These are phyloP conservation scores for Schoenoplectus triqueter DNA, from an alignment of 202 grass and related monocot genomes.

Conservation along the genomic window DNA sequence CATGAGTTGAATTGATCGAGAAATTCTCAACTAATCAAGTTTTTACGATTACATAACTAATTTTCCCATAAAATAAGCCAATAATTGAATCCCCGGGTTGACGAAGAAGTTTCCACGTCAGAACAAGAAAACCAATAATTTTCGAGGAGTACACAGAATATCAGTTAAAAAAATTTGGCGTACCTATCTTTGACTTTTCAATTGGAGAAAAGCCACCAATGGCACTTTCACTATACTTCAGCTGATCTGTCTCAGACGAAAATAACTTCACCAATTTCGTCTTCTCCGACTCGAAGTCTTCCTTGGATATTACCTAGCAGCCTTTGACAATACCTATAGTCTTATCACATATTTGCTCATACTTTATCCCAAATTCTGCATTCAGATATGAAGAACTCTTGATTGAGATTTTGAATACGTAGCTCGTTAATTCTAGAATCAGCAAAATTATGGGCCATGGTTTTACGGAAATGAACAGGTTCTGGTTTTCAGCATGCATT, in stretches of 20 bases:
- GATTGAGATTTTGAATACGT: not conserved
- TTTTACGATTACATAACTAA: not conserved
- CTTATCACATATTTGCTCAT: no score
- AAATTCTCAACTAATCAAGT: no score
- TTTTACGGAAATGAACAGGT: not conserved
- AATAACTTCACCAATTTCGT: not conserved
- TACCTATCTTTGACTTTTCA: not conserved
- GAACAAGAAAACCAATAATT: not conserved
- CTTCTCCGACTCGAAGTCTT: not conserved
- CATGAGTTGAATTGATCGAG: no score
- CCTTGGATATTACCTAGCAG: not conserved
- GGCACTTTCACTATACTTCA: not conserved
- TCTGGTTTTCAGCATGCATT: not conserved
- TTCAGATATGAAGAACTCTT: not conserved
- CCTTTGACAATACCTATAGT: not conserved
- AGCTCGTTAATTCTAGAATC: not conserved
- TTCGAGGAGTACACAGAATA: not conserved
- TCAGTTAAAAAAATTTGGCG: not conserved
- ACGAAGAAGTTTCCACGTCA: not conserved
- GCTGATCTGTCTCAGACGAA: not conserved
- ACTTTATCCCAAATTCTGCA: slow-evolving; percentile 11
- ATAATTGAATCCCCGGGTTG: not conserved
- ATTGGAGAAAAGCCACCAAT: not conserved
- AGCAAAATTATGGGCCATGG: not conserved
- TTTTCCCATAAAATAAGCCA: not conserved